Evolutionary conservation across 352 stramenopile species (phyloP), one percentile per base, ranked within the genome.

Genomic region (Albugo laibachii): DNA sequence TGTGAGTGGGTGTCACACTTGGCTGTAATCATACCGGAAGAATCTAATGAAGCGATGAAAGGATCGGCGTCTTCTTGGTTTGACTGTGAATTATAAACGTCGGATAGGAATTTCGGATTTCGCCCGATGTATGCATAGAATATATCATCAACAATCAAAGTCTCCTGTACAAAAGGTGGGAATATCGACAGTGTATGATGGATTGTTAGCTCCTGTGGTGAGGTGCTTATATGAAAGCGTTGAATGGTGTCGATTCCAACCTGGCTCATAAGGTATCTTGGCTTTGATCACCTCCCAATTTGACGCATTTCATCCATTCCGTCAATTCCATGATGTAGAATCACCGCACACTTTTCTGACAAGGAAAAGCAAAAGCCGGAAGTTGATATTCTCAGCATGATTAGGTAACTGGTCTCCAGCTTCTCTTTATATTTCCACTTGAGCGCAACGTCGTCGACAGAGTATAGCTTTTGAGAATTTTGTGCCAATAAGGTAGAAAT

Each of bases 1-100:
- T 37, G 81, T 94, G 44, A 98, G 80, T 10, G 89, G 83, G 59
- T 97, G 92, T 34, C 84, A 94, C 11, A 97, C 83, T 62, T 88
- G 74, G 0, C 92, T 91, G 53, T 93, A 95, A 59, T 97, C 91
- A 50, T 92, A 86, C 20, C 81, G 62, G 27, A 70, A 81, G 45
- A 72, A 83, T 27, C 70, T 4, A 92, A 60, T 1, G 72, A 69
- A 13, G 73, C 63, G 13, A 92, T 68, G 16, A 76, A 87, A 4
- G 76, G 73, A 57, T 92, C 77, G 69, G 86, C 88, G 6, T 66
- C 70, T 12, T 78, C 63, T 52, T 87, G 68, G 11, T 77, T 50
- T 6, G 80, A 49, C n/a, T 6, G 52, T 47, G 47, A 92, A 92
- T 45, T 71, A n/a, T 76, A 44, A 85, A 77, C 3, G 38, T 43